Evolutionary conservation across 306 rosid genomes (phyloP).

Genomic region (Cyamopsis tetragonoloba): DNA sequence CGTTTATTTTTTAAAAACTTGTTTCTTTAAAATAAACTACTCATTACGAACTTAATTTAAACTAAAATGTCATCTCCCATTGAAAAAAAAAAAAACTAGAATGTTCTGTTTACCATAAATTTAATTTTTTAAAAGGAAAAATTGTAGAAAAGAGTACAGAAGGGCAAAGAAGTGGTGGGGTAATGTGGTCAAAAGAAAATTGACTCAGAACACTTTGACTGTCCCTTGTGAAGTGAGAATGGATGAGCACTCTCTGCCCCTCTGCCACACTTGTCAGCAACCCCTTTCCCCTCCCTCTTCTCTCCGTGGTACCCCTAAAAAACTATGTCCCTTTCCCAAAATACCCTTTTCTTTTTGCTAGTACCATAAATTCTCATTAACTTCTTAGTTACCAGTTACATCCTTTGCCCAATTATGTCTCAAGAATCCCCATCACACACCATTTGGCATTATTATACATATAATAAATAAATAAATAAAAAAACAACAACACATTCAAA

Average conservation of each 20-base stretch:
- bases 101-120: too few relatives aligned
- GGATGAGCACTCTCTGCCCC: constrained; percentile 21
- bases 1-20: too few relatives aligned
- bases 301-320: constrained; percentile 22
- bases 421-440: neutral
- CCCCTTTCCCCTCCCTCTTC: constrained; percentile 13
- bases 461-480: too few relatives aligned
- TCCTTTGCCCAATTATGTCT: neutral
- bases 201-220: constrained; percentile 40
- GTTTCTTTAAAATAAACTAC: too few relatives aligned
- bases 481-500: too few relatives aligned
- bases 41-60: too few relatives aligned
- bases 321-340: neutral
- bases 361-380: neutral
- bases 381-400: neutral
- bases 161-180: constrained; percentile 26
- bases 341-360: neutral
- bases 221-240: constrained; percentile 30
- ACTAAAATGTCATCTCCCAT: too few relatives aligned
- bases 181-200: constrained; percentile 47
- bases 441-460: too few relatives aligned
- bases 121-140: too few relatives aligned
- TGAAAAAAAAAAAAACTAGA: too few relatives aligned
- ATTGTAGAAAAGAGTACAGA: neutral
- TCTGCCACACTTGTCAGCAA: constrained; percentile 37